phyloP scores from a whole-genome alignment of 495 filamentous ascomycete genomes.

The Xylaria intraflava region DNA sequence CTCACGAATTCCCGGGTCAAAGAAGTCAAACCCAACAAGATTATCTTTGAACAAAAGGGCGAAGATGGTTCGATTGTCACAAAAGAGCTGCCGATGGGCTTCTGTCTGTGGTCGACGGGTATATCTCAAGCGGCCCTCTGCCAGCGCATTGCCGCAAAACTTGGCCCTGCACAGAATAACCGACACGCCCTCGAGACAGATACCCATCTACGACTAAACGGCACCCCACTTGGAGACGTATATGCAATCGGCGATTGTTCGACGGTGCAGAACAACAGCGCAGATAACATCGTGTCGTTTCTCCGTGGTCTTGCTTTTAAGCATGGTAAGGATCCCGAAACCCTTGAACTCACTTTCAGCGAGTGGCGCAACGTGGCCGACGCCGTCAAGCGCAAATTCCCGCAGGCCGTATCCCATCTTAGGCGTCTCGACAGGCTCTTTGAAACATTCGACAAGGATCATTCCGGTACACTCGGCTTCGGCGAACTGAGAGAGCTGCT shows the following conservation, averaged over 20 bases:
- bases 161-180: slow-evolving; percentile 74
- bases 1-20: slow-evolving; percentile 87
- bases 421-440: slow-evolving; percentile 86
- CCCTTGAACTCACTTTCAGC: slow-evolving; percentile 70
- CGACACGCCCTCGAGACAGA: slow-evolving; percentile 92
- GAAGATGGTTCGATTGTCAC: slow-evolving; percentile 65
- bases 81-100: slow-evolving; percentile 92
- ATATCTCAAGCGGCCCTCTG: slow-evolving; percentile 82
- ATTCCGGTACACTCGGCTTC: slow-evolving; percentile 88
- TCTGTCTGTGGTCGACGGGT: slow-evolving; percentile 97
- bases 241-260: slow-evolving; percentile 97
- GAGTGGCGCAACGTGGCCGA: slow-evolving; percentile 83
- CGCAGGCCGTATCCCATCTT: slow-evolving; percentile 86
- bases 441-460: slow-evolving; percentile 83
- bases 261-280: slow-evolving; percentile 93
- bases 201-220: slow-evolving; percentile 83
- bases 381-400: slow-evolving; percentile 80
- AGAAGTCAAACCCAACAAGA: slow-evolving; percentile 74
- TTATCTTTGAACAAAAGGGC: slow-evolving; percentile 77
- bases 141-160: slow-evolving; percentile 61
- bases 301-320: slow-evolving; percentile 88
- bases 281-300: slow-evolving; percentile 79
- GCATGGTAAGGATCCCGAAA: slow-evolving; percentile 78
- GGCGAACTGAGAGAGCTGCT: slow-evolving; percentile 84
- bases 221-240: slow-evolving; percentile 87